Percentiles rank a stretch among this genome's conserved stretches.
These are phyloP conservation scores for Ganoderma sinense DNA, from an alignment of 1,284 basidiomycete species.

Conservation along the genomic window DNA sequence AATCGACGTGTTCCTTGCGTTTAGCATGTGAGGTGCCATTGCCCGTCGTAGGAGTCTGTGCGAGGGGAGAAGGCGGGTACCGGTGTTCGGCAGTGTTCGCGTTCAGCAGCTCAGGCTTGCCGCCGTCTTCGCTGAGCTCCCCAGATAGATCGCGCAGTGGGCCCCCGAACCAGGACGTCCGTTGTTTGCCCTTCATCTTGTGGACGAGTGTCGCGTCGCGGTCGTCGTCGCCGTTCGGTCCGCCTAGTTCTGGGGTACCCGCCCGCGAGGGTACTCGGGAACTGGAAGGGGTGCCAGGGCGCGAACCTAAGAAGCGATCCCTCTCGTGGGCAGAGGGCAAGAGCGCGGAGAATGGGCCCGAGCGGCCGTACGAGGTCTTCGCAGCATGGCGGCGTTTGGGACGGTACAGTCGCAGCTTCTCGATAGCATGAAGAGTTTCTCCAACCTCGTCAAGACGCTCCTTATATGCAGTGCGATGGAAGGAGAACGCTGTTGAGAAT, in stretches of 20 bases:
- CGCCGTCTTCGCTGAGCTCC: conserved; percentile 15
- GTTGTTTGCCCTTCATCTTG: conserved; percentile 35
- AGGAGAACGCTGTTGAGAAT: conserved; percentile 60
- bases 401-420: conserved; percentile 73
- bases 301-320: conserved; percentile 32
- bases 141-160: conserved; percentile 19
- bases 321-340: conserved; percentile 42
- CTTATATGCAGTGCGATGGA: conserved; percentile 79
- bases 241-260: conserved; percentile 34
- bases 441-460: conserved; percentile 72
- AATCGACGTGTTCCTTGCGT: conserved; percentile 17
- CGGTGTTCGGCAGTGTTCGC: conserved; percentile 24
- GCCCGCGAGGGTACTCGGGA: conserved; percentile 29
- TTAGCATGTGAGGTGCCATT: conserved; percentile 12
- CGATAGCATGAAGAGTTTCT: conserved; percentile 66
- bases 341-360: conserved; percentile 35
- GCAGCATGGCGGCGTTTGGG: conserved; percentile 53
- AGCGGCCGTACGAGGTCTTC: conserved; percentile 38
- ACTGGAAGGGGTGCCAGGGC: conserved; percentile 23
- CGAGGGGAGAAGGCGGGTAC: conserved; percentile 27
- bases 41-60: conserved; percentile 29
- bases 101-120: conserved; percentile 24
- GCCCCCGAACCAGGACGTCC: conserved; percentile 19
- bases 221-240: conserved; percentile 31
- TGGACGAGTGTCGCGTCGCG: conserved; percentile 33